These are phyloP conservation scores for Rhododendron henanense DNA, from an alignment of 148 eudicot species.

Conservation along the genomic window DNA sequence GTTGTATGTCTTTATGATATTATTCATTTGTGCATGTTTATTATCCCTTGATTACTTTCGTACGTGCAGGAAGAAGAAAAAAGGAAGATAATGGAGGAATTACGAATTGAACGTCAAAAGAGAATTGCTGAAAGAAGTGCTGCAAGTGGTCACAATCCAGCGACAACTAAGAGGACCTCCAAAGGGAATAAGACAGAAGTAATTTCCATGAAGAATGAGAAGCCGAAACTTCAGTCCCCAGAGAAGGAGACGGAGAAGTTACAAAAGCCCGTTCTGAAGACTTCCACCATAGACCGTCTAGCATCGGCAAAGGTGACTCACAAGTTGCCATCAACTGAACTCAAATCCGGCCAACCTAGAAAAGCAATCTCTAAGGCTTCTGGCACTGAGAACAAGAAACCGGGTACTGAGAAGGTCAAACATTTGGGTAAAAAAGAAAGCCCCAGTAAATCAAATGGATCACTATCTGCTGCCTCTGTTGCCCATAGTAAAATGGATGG, in stretches of 20 bases:
- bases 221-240: conserved; percentile 29
- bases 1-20: not conserved
- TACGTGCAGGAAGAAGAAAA: conserved; percentile 60
- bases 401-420: conserved; percentile 21
- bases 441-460: conserved; percentile 16
- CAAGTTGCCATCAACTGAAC: conserved; percentile 32
- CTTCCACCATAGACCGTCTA: conserved; percentile 75
- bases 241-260: conserved; percentile 30
- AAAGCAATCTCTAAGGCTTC: conserved; percentile 33
- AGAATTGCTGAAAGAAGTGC: conserved; percentile 80
- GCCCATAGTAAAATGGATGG: conserved; percentile 15
- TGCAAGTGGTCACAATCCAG: conserved; percentile 21
- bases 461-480: conserved; percentile 21
- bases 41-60: too few relatives aligned
- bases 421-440: conserved; percentile 29
- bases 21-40: not conserved
- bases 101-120: conserved; percentile 52
- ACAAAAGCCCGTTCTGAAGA: conserved; percentile 51
- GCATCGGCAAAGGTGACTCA: conserved; percentile 53
- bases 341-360: conserved; percentile 29
- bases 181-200: conserved; percentile 32
- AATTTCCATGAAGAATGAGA: conserved; percentile 24
- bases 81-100: conserved; percentile 65
- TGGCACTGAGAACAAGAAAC: conserved; percentile 32
- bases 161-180: conserved; percentile 24